phyloP scores from a whole-genome alignment of 805 yeast species.

The Yamadazyma akitaensis region DNA sequence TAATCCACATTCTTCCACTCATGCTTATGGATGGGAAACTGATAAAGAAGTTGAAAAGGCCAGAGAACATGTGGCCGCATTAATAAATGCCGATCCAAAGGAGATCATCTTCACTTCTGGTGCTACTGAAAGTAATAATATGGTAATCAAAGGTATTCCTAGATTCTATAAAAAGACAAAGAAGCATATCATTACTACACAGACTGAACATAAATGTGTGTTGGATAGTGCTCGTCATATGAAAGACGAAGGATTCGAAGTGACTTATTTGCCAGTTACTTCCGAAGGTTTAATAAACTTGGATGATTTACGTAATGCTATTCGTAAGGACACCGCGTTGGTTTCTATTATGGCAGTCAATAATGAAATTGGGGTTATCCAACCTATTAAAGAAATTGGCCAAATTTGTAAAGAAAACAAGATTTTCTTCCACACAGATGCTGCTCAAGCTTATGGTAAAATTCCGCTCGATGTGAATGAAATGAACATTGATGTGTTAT shows the following conservation, averaged over 20 bases:
- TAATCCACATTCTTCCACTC: slow-evolving; percentile 96
- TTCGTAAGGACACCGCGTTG: slow-evolving; percentile 84
- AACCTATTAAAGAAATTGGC: slow-evolving; percentile 94
- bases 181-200: slow-evolving; percentile 91
- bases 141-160: slow-evolving; percentile 94
- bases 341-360: slow-evolving; percentile 97
- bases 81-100: slow-evolving; percentile 91
- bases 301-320: slow-evolving; percentile 74
- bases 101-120: slow-evolving; percentile 97
- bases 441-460: slow-evolving; percentile 96
- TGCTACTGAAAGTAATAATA: slow-evolving; percentile 96
- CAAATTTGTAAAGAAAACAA: slow-evolving; percentile 78
- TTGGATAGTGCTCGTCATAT: slow-evolving; percentile 91
- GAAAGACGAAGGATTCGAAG: slow-evolving; percentile 96
- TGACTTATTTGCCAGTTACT: slow-evolving; percentile 85
- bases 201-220: slow-evolving; percentile 99
- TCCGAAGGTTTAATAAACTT: slow-evolving; percentile 76
- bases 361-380: slow-evolving; percentile 96
- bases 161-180: slow-evolving; percentile 87
- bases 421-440: slow-evolving; percentile 96
- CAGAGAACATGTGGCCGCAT: slow-evolving; percentile 73
- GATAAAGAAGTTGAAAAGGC: slow-evolving; percentile 88
- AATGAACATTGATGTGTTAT: slow-evolving; percentile 87
- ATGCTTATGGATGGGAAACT: slow-evolving; percentile 98
- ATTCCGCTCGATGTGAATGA: slow-evolving; percentile 89